Conservation (phyloP, 2,329 filamentous ascomycete genomes). For the Pseudogymnoascus sp. region DNA sequence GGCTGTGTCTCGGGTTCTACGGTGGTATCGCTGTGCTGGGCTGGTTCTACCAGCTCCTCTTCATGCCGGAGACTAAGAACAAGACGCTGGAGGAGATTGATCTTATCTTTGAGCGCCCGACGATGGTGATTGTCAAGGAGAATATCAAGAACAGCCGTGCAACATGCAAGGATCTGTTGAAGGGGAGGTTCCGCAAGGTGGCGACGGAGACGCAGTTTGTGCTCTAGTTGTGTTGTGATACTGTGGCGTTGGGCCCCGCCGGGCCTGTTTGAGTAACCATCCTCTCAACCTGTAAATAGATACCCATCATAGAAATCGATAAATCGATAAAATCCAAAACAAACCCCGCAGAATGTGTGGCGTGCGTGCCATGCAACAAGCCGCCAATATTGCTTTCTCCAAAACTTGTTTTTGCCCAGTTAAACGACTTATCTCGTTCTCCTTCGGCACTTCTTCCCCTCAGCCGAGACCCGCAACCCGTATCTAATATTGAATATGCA, state of each 20-base stretch:
- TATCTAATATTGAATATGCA: neutral
- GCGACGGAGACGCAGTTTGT: neutral
- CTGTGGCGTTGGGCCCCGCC: neutral
- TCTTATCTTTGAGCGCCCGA: slow-evolving; percentile 55
- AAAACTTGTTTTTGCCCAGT: neutral
- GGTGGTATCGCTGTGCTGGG: slow-evolving; percentile 63
- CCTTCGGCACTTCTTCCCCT: neutral
- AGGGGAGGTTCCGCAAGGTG: slow-evolving; percentile 5
- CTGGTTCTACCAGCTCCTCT: slow-evolving; percentile 64
- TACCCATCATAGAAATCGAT: neutral
- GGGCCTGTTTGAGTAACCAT: neutral
- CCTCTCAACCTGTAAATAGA: neutral
- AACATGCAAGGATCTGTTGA: neutral
- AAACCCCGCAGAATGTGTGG: neutral
- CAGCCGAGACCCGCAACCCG: neutral
- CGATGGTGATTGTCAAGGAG: slow-evolving; percentile 50
- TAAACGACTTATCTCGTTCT: neutral
- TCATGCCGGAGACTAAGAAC: slow-evolving; percentile 68
- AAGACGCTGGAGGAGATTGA: slow-evolving; percentile 64
- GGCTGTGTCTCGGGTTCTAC: slow-evolving; percentile 62
- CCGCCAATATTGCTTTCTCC: neutral
- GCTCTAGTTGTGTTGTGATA: neutral
- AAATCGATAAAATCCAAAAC: neutral
- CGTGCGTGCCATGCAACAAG: neutral
- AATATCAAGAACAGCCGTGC: slow-evolving; percentile 35